Evolutionary conservation across 2,329 filamentous ascomycete genomes (phyloP).

Genomic region (Chaetoscypha palmicola): DNA sequence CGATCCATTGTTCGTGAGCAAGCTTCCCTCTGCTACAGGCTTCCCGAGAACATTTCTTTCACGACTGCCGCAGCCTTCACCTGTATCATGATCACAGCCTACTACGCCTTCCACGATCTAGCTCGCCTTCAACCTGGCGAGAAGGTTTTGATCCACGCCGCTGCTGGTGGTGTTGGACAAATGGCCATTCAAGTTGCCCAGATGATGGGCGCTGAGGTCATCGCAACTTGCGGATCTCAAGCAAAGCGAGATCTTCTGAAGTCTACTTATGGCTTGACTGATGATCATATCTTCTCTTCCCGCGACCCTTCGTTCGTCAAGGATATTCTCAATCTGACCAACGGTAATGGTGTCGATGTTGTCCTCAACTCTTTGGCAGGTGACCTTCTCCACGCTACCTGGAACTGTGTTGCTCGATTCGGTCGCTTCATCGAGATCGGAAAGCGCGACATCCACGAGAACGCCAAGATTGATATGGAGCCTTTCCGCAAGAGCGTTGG

Average conservation of each 20-base stretch:
- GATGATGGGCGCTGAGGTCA: slow-evolving; percentile 4
- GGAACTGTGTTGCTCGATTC: slow-evolving; percentile 30
- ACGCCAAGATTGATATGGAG: slow-evolving; percentile 22
- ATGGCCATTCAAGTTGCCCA: slow-evolving; percentile 4
- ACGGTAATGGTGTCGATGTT: slow-evolving; percentile 23
- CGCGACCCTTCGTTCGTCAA: slow-evolving; percentile 25
- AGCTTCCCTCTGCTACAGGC: slow-evolving; percentile 3
- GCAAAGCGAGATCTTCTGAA: slow-evolving; percentile 2
- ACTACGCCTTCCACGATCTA: slow-evolving; percentile 4
- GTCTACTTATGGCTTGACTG: slow-evolving; percentile 1
- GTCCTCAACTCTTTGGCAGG: slow-evolving; percentile 13
- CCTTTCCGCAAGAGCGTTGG: slow-evolving; percentile 14
- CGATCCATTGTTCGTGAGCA: slow-evolving; percentile 3
- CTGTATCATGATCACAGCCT: slow-evolving; percentile 3
- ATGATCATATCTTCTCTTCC: slow-evolving; percentile 28
- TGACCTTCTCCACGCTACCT: slow-evolving; percentile 22
- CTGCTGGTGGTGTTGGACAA: slow-evolving; percentile 4
- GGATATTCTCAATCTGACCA: slow-evolving; percentile 17
- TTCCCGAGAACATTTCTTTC: slow-evolving; percentile 2
- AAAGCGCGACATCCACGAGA: slow-evolving; percentile 27
- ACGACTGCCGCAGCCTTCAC: slow-evolving; percentile 1
- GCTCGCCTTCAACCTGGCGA: slow-evolving; percentile 3
- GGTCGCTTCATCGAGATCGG: slow-evolving; percentile 35
- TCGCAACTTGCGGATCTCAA: slow-evolving; percentile 1
- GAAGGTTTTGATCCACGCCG: slow-evolving; percentile 3